These are phyloP conservation scores for Malassezia sp. DNA, from an alignment of 1,284 basidiomycete genomes.

Conservation along the genomic window DNA sequence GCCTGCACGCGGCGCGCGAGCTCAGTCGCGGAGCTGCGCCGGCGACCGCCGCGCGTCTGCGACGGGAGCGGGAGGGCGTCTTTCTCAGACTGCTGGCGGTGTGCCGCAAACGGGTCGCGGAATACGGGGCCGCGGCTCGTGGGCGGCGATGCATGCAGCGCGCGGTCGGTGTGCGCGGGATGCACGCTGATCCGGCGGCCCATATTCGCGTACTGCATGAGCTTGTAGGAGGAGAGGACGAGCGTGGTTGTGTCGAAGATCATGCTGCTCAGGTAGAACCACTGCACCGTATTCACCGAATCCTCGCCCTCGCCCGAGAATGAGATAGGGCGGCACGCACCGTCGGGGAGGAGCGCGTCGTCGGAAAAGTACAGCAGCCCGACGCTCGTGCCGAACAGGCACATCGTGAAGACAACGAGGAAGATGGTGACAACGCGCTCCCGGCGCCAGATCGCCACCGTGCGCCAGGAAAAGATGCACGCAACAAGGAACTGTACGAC, in stretches of 20 bases:
- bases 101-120: conserved; percentile 8
- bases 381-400: conserved; percentile 22
- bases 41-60: neutral
- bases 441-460: conserved; percentile 33
- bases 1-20: neutral
- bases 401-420: conserved; percentile 16
- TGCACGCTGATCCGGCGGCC: conserved; percentile 5
- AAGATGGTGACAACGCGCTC: conserved; percentile 22
- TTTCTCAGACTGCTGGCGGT: neutral
- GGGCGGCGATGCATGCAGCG: no score
- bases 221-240: conserved; percentile 22
- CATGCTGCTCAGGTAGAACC: conserved; percentile 28
- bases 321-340: conserved; percentile 21
- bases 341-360: conserved; percentile 14
- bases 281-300: conserved; percentile 20
- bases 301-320: neutral
- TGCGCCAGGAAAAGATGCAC: conserved; percentile 28
- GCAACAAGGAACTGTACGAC: conserved; percentile 27
- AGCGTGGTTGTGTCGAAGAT: conserved; percentile 23
- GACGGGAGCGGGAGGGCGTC: neutral
- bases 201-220: conserved; percentile 13
- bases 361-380: conserved; percentile 22
- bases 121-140: no score
- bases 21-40: neutral
- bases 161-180: no score